phyloP scores from a whole-genome alignment of 2,329 filamentous ascomycete species.

The Colletotrichum sublineola region DNA sequence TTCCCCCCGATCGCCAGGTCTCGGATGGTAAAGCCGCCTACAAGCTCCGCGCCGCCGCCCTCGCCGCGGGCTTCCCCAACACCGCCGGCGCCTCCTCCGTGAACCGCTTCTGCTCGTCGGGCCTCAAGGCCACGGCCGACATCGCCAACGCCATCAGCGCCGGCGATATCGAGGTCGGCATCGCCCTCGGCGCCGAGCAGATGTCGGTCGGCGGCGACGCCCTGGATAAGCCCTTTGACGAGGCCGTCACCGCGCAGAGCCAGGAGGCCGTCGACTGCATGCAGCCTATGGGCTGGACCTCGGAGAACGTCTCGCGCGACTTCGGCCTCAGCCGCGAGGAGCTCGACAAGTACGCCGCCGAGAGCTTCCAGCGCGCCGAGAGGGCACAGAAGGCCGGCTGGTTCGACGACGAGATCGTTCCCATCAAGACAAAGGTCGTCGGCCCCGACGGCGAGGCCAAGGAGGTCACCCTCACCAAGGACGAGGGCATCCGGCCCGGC shows the following conservation, averaged over 20 bases:
- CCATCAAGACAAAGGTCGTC: conserved; percentile 85
- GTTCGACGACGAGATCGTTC: conserved; percentile 95
- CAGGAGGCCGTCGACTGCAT: conserved; percentile 88
- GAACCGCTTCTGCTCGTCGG: conserved; percentile 98
- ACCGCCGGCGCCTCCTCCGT: conserved; percentile 84
- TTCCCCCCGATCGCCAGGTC: conserved; percentile 66
- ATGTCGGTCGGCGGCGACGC: conserved; percentile 84
- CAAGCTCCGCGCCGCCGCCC: conserved; percentile 87
- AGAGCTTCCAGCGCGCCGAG: conserved; percentile 91
- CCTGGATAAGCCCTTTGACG: conserved; percentile 80
- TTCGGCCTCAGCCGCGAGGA: conserved; percentile 84
- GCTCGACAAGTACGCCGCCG: conserved; percentile 88
- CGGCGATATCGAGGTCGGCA: conserved; percentile 87
- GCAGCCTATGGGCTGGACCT: conserved; percentile 98
- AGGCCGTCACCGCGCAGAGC: conserved; percentile 76
- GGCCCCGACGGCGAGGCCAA: conserved; percentile 84
- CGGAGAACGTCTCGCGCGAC: conserved; percentile 93
- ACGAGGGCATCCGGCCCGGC: conserved; percentile 91
- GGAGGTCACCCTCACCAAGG: conserved; percentile 82
- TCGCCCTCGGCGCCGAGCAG: conserved; percentile 89
- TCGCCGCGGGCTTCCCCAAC: conserved; percentile 94
- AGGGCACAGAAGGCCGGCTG: conserved; percentile 89
- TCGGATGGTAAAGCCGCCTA: conserved; percentile 89
- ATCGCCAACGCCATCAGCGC: conserved; percentile 88
- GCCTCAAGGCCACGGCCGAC: conserved; percentile 94